phyloP scores from a whole-genome alignment of 2,329 filamentous ascomycete genomes.

The Fusarium torreyae region DNA sequence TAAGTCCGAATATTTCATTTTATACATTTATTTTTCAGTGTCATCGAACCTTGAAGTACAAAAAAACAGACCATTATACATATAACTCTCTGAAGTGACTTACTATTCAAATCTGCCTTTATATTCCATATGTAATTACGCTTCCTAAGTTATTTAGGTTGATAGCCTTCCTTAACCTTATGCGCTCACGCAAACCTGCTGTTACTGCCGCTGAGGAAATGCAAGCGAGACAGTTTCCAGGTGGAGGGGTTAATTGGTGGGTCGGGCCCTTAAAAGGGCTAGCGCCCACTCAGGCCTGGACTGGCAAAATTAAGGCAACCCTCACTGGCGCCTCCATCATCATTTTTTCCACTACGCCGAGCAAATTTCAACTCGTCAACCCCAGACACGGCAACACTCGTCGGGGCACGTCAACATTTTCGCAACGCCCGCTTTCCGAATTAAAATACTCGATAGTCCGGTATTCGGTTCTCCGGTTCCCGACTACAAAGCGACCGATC shows the following conservation, averaged over 20 bases:
- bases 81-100: too few relatives aligned
- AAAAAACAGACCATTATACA: too few relatives aligned
- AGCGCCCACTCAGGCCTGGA: constrained; percentile 59
- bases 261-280: constrained; percentile 50
- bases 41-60: too few relatives aligned
- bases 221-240: constrained; percentile 44
- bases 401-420: constrained; percentile 55
- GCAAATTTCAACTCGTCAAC: constrained; percentile 62
- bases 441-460: constrained; percentile 24
- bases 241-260: constrained; percentile 34
- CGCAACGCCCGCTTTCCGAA: constrained; percentile 43
- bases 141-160: too few relatives aligned
- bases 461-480: constrained; percentile 11
- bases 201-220: constrained; percentile 22
- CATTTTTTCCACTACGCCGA: constrained; percentile 58
- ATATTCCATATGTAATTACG: too few relatives aligned
- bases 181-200: neutral
- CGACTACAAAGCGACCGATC: constrained; percentile 27
- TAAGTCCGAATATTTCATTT: neutral
- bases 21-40: neutral
- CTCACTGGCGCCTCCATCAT: constrained; percentile 57
- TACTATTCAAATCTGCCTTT: too few relatives aligned
- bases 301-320: constrained; percentile 63
- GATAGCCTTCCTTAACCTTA: too few relatives aligned
- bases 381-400: constrained; percentile 60